A percentile compares a stretch with the other conserved stretches of the same genome.
Conservation (phyloP, 2,329 filamentous ascomycete species). For the Monilinia vaccinii-corymbosi region DNA sequence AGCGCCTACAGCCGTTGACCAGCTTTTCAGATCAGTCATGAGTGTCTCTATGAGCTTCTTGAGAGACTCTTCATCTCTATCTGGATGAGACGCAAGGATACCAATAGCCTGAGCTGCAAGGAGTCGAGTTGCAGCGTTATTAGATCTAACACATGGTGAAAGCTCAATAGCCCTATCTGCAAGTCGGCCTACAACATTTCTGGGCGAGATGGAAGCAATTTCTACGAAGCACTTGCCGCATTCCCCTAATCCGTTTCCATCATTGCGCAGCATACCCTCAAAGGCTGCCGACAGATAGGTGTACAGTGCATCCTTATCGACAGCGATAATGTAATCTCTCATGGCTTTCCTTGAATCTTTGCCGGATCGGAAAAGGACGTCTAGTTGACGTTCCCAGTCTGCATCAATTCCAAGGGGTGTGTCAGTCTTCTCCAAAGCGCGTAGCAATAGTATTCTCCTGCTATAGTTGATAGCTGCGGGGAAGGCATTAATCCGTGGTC, state of each 20-base stretch:
- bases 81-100: slow-evolving; percentile 61
- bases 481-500: slow-evolving; percentile 46
- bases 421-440: slow-evolving; percentile 35
- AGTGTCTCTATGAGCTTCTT: slow-evolving; percentile 37
- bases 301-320: slow-evolving; percentile 33
- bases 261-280: slow-evolving; percentile 42
- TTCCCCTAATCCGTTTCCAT: slow-evolving; percentile 33
- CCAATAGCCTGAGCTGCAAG: slow-evolving; percentile 65
- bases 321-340: slow-evolving; percentile 40
- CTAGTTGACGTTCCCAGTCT: slow-evolving; percentile 77
- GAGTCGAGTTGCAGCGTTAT: slow-evolving; percentile 58
- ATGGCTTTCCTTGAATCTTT: slow-evolving; percentile 52
- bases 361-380: slow-evolving; percentile 63
- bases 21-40: slow-evolving; percentile 38
- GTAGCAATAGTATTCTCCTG: slow-evolving; percentile 49
- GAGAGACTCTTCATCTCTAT: slow-evolving; percentile 35
- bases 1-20: slow-evolving; percentile 48
- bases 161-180: slow-evolving; percentile 43
- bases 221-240: slow-evolving; percentile 46
- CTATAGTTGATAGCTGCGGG: slow-evolving; percentile 63
- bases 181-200: slow-evolving; percentile 42
- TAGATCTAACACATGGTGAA: slow-evolving; percentile 55
- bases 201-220: slow-evolving; percentile 42
- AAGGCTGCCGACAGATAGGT: slow-evolving; percentile 47
- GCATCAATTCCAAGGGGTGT: slow-evolving; percentile 47